These are phyloP conservation scores for Aspergillus fructus DNA, from an alignment of 2,329 filamentous ascomycete genomes.

Conservation along the genomic window DNA sequence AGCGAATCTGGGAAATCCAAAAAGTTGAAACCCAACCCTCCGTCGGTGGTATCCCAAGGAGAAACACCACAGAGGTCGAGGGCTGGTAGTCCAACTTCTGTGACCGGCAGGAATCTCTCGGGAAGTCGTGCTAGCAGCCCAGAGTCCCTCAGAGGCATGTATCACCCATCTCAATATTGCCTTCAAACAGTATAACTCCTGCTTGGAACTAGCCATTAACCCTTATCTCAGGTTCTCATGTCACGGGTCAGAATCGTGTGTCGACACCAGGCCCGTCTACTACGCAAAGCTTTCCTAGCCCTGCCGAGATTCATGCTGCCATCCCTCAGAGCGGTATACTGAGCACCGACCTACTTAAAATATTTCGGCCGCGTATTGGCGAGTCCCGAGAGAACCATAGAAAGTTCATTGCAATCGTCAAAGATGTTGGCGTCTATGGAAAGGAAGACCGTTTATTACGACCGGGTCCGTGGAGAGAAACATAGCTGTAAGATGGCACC, in stretches of 20 bases:
- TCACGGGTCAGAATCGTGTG: constrained; percentile 26
- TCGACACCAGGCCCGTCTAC: constrained; percentile 31
- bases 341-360: constrained; percentile 44
- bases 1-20: constrained; percentile 46
- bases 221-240: neutral
- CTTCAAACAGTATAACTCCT: neutral
- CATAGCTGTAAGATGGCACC: constrained; percentile 10
- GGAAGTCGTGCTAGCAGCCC: constrained; percentile 44
- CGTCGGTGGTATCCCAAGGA: constrained; percentile 35
- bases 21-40: constrained; percentile 50
- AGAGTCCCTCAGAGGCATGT: constrained; percentile 32
- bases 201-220: neutral
- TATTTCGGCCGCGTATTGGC: constrained; percentile 44
- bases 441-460: constrained; percentile 44
- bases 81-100: constrained; percentile 45
- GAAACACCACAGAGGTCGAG: constrained; percentile 51
- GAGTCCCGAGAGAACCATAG: constrained; percentile 43
- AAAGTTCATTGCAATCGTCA: constrained; percentile 45
- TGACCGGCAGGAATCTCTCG: constrained; percentile 25
- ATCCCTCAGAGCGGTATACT: constrained; percentile 48
- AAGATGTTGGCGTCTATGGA: constrained; percentile 43
- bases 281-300: constrained; percentile 41
- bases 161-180: neutral
- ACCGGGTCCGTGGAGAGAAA: constrained; percentile 37
- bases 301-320: constrained; percentile 47